Percentiles rank a stretch among this genome's conserved stretches.
phyloP scores from a whole-genome alignment of 2,329 filamentous ascomycete genomes.

The Ophiosphaerella korrae region DNA sequence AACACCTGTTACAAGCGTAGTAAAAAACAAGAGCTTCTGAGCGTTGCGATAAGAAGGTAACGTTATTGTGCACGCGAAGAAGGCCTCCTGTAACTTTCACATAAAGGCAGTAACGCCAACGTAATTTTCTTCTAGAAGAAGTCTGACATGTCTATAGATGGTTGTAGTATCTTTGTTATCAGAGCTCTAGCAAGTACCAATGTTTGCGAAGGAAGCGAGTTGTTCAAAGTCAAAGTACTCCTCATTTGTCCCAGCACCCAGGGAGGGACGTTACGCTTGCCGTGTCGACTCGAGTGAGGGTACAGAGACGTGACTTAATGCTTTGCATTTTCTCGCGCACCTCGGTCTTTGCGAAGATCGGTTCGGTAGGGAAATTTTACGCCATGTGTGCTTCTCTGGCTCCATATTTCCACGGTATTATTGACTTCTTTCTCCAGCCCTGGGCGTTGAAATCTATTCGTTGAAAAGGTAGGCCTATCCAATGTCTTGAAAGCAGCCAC shows the following conservation, averaged over 20 bases:
- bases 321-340: too few relatives aligned
- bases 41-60: conserved; percentile 1
- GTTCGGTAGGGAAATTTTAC: too few relatives aligned
- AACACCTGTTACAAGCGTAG: background rate
- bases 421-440: too few relatives aligned
- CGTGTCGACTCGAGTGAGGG: too few relatives aligned
- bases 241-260: conserved; percentile 7
- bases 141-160: background rate
- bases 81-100: conserved; percentile 3
- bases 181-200: background rate
- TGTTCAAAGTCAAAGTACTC: conserved; percentile 2
- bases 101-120: conserved; percentile 6
- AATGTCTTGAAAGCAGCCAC: too few relatives aligned
- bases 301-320: too few relatives aligned
- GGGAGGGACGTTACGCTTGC: background rate
- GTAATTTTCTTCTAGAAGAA: conserved; percentile 5
- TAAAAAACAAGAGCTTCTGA: conserved; percentile 1
- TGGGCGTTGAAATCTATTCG: too few relatives aligned
- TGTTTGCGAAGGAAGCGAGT: background rate
- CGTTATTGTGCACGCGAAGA: background rate
- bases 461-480: too few relatives aligned
- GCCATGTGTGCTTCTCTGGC: too few relatives aligned
- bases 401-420: too few relatives aligned
- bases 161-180: conserved; percentile 1
- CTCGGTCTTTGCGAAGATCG: too few relatives aligned